These are phyloP conservation scores for Ustilago vetiveriae DNA, from an alignment of 1,284 basidiomycete species.

Conservation along the genomic window DNA sequence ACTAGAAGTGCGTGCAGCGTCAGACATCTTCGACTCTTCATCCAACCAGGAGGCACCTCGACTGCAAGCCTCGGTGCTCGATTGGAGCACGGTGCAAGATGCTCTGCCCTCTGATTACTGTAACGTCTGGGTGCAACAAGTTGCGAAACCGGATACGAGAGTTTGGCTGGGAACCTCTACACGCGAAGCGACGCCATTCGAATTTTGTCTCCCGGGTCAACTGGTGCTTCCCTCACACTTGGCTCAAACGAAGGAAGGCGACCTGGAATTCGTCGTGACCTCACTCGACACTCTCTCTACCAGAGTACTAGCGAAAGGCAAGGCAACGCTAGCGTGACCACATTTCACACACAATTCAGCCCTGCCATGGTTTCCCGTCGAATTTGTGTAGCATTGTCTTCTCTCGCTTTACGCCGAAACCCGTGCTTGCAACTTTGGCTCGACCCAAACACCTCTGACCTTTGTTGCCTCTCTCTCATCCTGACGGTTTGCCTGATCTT, in stretches of 20 bases:
- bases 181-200: slow-evolving; percentile 27
- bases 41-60: too few relatives aligned
- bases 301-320: background rate
- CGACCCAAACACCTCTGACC: slow-evolving; percentile 42
- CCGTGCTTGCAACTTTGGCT: slow-evolving; percentile 29
- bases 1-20: slow-evolving; percentile 9
- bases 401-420: slow-evolving; percentile 7
- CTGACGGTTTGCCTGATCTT: slow-evolving; percentile 34
- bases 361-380: too few relatives aligned
- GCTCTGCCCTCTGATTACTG: background rate
- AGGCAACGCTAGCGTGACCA: background rate
- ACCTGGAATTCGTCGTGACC: slow-evolving; percentile 20
- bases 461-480: slow-evolving; percentile 35
- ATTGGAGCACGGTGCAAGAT: background rate
- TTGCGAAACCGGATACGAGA: slow-evolving; percentile 1
- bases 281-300: slow-evolving; percentile 2
- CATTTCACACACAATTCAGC: too few relatives aligned
- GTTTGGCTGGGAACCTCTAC: slow-evolving; percentile 40
- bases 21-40: background rate
- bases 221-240: slow-evolving; percentile 7
- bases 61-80: slow-evolving; percentile 9
- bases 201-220: slow-evolving; percentile 21
- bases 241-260: background rate
- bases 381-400: too few relatives aligned
- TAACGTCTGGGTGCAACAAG: slow-evolving; percentile 29